A percentile compares a stretch with the other conserved stretches of the same genome.
phyloP scores from a whole-genome alignment of 768 basidiomycete species.

The Boletus sp. region DNA sequence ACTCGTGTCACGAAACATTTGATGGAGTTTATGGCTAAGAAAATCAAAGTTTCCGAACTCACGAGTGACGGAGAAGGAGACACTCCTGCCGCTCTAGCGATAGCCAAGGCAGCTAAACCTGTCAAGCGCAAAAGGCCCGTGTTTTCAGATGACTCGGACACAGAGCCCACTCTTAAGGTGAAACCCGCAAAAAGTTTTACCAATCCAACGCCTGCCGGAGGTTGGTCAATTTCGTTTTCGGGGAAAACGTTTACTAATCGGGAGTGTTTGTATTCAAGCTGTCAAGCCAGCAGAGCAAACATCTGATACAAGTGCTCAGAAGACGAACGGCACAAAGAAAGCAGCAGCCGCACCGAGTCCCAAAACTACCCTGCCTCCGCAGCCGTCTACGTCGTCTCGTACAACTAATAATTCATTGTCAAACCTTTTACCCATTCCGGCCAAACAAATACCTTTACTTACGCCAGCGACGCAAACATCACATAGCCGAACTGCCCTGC shows the following conservation, averaged over 20 bases:
- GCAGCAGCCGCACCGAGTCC: background rate
- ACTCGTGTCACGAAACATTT: slow-evolving; percentile 34
- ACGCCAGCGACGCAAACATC: background rate
- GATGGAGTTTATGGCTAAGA: slow-evolving; percentile 29
- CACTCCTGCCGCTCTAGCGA: slow-evolving; percentile 21
- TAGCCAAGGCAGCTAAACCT: slow-evolving; percentile 10
- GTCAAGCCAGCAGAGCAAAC: slow-evolving; percentile 9
- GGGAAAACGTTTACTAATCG: background rate
- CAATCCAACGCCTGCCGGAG: background rate
- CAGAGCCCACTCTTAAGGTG: slow-evolving; percentile 12
- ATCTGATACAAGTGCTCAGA: background rate
- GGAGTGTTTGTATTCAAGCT: slow-evolving; percentile 11
- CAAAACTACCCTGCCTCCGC: background rate
- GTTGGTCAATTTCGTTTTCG: slow-evolving; percentile 9
- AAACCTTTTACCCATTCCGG: background rate
- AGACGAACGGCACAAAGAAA: slow-evolving; percentile 7
- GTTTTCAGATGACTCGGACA: slow-evolving; percentile 25
- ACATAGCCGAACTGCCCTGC: background rate
- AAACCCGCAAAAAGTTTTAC: slow-evolving; percentile 10
- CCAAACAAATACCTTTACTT: background rate
- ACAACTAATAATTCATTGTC: slow-evolving; percentile 22
- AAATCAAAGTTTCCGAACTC: slow-evolving; percentile 32
- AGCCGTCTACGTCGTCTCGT: slow-evolving; percentile 9
- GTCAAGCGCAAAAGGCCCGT: slow-evolving; percentile 27
- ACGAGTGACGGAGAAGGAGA: slow-evolving; percentile 32